A percentile compares a stretch with the other conserved stretches of the same genome.
Evolutionary conservation across 148 eudicot species (phyloP).

Genomic region (Beta vulgaris): DNA sequence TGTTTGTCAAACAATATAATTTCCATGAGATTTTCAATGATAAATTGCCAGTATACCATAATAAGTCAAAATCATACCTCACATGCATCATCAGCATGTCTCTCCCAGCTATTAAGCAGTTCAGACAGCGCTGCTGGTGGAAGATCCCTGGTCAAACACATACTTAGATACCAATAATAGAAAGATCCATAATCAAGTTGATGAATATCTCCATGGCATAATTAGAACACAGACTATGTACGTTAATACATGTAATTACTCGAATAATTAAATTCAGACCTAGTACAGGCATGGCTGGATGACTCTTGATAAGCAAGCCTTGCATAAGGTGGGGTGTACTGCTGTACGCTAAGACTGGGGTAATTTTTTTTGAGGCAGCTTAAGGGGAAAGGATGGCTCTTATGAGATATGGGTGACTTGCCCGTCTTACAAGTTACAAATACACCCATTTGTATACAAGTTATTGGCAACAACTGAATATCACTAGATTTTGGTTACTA

Average conservation of each 20-base stretch:
- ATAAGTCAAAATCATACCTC: slow-evolving; percentile 47
- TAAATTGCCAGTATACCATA: slow-evolving; percentile 4
- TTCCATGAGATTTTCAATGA: not conserved
- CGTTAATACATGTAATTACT: not conserved
- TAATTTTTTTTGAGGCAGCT: not conserved
- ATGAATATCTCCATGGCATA: not conserved
- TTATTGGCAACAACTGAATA: not conserved
- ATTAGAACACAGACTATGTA: not conserved
- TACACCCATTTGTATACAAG: not conserved
- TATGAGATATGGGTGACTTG: not conserved
- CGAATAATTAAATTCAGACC: not conserved
- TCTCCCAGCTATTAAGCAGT: slow-evolving; percentile 69
- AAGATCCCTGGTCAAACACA: slow-evolving; percentile 57
- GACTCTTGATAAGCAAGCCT: not conserved
- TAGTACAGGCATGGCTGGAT: not conserved
- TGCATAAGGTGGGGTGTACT: not conserved
- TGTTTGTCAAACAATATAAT: not conserved
- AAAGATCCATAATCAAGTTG: not conserved
- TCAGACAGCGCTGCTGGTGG: slow-evolving; percentile 45
- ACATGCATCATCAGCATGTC: slow-evolving; percentile 40
- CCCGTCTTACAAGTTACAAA: not conserved
- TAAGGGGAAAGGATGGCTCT: not conserved
- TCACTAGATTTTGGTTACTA: not conserved
- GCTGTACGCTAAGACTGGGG: not conserved
- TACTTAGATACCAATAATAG: slow-evolving; percentile 7